Evolutionary conservation across 75 land plant species (phyloP).

Genomic region (Pinus tabuliformis): DNA sequence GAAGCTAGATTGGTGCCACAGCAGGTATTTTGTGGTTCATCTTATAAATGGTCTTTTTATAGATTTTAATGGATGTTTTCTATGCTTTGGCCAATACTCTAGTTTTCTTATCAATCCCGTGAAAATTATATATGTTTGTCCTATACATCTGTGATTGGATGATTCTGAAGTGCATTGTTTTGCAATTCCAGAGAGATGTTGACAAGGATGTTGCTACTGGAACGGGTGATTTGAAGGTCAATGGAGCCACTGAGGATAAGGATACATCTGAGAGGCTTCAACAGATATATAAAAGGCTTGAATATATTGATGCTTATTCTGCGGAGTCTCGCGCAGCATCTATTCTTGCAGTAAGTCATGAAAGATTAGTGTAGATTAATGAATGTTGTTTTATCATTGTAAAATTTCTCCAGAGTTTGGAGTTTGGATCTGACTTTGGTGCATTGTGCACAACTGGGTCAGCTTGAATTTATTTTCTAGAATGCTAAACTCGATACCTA

Average conservation of each 20-base stretch:
- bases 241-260: slow-evolving; percentile 38
- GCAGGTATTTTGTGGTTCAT: slow-evolving; percentile 55
- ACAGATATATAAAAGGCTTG: slow-evolving; percentile 93
- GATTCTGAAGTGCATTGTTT: slow-evolving; percentile 3
- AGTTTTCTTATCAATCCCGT: background rate
- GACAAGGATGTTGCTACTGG: slow-evolving; percentile 36
- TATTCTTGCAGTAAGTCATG: slow-evolving; percentile 93
- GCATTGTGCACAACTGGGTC: background rate
- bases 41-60: background rate
- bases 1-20: slow-evolving; percentile 69
- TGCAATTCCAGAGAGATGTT: slow-evolving; percentile 41
- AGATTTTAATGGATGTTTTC: background rate
- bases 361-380: background rate
- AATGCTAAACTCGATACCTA: background rate
- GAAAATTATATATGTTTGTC: slow-evolving; percentile 8
- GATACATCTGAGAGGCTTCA: slow-evolving; percentile 81
- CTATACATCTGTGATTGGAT: background rate
- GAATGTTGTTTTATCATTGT: background rate
- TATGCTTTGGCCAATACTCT: background rate
- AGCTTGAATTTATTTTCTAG: background rate
- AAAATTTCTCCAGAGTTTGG: background rate
- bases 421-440: background rate
- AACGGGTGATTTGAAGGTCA: slow-evolving; percentile 22
- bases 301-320: slow-evolving; percentile 89
- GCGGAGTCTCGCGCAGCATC: slow-evolving; percentile 97